These are phyloP conservation scores for Gynochthodes officinalis DNA, from an alignment of 257 asterid species.

Conservation along the genomic window DNA sequence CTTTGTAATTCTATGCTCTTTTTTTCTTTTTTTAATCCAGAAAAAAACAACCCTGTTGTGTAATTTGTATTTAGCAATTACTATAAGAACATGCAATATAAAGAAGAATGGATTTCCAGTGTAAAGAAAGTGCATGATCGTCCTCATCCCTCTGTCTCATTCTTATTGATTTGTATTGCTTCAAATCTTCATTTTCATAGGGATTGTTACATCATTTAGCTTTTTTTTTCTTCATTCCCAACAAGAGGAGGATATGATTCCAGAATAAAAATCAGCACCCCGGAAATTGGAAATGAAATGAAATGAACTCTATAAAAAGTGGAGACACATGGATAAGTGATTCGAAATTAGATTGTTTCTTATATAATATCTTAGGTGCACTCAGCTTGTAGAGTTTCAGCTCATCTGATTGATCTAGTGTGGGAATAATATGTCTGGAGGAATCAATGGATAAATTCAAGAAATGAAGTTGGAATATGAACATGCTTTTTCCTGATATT, in stretches of 20 bases:
- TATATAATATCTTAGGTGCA: too few relatives aligned
- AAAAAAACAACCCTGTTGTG: neutral
- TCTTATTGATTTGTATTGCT: slow-evolving; percentile 1
- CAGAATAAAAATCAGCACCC: neutral
- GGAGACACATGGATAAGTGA: neutral
- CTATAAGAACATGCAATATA: too few relatives aligned
- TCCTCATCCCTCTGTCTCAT: neutral
- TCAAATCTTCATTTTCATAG: slow-evolving; percentile 2
- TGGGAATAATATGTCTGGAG: too few relatives aligned
- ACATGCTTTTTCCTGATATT: neutral
- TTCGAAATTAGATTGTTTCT: neutral
- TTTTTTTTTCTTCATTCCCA: neutral
- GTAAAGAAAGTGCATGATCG: neutral
- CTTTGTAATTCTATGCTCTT: neutral
- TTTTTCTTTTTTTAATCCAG: neutral
- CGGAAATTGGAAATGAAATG: neutral
- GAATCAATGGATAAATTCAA: too few relatives aligned
- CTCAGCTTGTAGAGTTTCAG: too few relatives aligned
- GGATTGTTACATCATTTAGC: too few relatives aligned
- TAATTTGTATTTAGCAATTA: neutral
- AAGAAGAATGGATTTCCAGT: too few relatives aligned
- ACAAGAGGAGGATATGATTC: neutral
- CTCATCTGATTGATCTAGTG: too few relatives aligned
- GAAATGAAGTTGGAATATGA: neutral
- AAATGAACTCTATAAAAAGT: neutral